Evolutionary conservation across 495 filamentous ascomycete species (phyloP).

Genomic region (Aspergillus nidulans): DNA sequence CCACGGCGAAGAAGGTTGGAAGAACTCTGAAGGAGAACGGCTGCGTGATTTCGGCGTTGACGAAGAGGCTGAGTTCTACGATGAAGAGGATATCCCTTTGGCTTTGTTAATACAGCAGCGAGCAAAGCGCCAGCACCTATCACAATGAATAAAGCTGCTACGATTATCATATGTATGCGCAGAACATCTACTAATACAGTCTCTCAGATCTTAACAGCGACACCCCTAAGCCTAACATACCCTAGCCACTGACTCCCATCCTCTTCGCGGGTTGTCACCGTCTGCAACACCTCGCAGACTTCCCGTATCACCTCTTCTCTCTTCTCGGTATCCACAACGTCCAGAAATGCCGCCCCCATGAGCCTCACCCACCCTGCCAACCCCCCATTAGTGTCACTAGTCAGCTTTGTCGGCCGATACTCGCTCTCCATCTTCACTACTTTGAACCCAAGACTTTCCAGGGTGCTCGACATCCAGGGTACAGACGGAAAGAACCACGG

Average conservation of each 20-base stretch:
- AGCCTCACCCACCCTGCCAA: conserved; percentile 68
- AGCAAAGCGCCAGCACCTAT: conserved; percentile 5
- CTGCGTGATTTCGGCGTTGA: conserved; percentile 90
- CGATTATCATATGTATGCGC: background rate
- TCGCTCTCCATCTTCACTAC: conserved; percentile 60
- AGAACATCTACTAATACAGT: background rate
- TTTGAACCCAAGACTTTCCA: conserved; percentile 55
- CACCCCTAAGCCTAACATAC: conserved; percentile 68
- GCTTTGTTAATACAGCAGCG: conserved; percentile 36
- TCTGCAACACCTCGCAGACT: conserved; percentile 53
- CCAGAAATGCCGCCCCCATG: conserved; percentile 56
- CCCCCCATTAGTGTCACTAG: conserved; percentile 49
- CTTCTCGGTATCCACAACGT: conserved; percentile 43
- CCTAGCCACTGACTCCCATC: conserved; percentile 59
- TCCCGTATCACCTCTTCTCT: conserved; percentile 52
- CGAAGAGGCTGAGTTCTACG: conserved; percentile 72
- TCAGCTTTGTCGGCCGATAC: conserved; percentile 60
- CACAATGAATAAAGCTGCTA: background rate
- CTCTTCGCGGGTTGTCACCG: conserved; percentile 45
- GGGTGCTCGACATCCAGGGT: conserved; percentile 43
- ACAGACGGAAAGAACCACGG: conserved; percentile 77
- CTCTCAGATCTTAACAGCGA: conserved; percentile 45
- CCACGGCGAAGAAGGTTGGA: conserved; percentile 66
- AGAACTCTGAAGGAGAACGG: conserved; percentile 78
- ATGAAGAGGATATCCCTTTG: conserved; percentile 78